A percentile compares a stretch with the other conserved stretches of the same genome.
phyloP scores from a whole-genome alignment of 116 monocot species.

The Iris pallida region DNA sequence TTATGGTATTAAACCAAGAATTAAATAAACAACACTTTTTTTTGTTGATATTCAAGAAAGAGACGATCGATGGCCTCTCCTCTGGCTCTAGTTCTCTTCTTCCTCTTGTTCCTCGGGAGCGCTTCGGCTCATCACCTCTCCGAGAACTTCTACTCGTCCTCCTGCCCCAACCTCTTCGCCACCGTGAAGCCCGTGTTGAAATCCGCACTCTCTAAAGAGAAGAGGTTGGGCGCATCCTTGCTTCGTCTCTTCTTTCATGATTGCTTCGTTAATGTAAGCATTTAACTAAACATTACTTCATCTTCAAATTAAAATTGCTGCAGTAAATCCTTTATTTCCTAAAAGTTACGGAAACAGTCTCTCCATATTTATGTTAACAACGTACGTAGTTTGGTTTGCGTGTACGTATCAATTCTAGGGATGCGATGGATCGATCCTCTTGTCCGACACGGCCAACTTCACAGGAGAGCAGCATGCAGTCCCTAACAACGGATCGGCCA shows the following conservation, averaged over 20 bases:
- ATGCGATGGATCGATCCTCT: constrained; percentile 49
- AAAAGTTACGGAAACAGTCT: too few relatives aligned
- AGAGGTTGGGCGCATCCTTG: constrained; percentile 62
- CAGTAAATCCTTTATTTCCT: too few relatives aligned
- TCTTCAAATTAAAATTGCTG: too few relatives aligned
- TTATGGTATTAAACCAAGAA: too few relatives aligned
- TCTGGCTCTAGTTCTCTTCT: not conserved
- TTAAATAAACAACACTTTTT: too few relatives aligned
- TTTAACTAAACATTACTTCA: not conserved
- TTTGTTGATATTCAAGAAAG: too few relatives aligned
- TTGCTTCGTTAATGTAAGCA: constrained; percentile 61
- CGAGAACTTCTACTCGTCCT: constrained; percentile 46
- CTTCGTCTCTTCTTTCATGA: constrained; percentile 69
- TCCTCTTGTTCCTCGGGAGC: constrained; percentile 5
- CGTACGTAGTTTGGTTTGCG: too few relatives aligned
- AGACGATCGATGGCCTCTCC: too few relatives aligned
- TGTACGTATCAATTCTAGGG: constrained; percentile 19
- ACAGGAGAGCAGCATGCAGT: constrained; percentile 40
- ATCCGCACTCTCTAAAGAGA: constrained; percentile 39
- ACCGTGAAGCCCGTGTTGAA: constrained; percentile 41
- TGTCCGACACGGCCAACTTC: constrained; percentile 46
- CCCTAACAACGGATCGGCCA: constrained; percentile 32
- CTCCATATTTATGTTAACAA: too few relatives aligned
- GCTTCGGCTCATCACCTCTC: constrained; percentile 26
- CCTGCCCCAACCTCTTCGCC: constrained; percentile 45